These are phyloP conservation scores for Cyberlindnera americana DNA, from an alignment of 805 yeast genomes.

Conservation along the genomic window DNA sequence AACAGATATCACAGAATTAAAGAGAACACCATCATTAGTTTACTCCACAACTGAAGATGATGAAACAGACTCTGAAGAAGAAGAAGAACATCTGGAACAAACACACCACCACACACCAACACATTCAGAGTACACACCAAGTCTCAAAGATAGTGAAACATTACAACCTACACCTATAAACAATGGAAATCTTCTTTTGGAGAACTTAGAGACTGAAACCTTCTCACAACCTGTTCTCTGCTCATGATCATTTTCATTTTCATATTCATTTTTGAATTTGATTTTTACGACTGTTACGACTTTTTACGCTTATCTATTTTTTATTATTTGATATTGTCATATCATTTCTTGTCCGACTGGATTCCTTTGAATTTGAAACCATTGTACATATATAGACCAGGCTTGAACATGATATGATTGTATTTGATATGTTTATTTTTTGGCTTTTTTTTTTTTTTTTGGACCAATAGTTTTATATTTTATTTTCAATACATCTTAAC, in stretches of 20 bases:
- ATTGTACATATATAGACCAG: too few species aligned
- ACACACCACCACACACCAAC: not conserved
- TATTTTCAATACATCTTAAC: too few species aligned
- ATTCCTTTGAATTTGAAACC: too few species aligned
- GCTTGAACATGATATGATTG: too few species aligned
- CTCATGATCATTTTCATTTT: not conserved
- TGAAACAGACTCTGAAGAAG: conserved; percentile 13
- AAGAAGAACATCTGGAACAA: not conserved
- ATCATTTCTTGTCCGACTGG: too few species aligned
- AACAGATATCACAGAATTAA: conserved; percentile 21
- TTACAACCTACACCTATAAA: not conserved
- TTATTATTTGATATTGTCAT: not conserved
- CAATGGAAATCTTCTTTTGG: not conserved
- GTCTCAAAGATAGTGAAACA: not conserved
- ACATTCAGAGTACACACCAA: conserved; percentile 2
- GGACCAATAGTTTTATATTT: too few species aligned
- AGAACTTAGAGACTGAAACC: not conserved
- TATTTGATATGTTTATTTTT: too few species aligned
- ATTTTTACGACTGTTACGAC: conserved; percentile 1
- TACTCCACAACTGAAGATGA: conserved; percentile 18
- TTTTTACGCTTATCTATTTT: not conserved
- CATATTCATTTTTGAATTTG: not conserved
- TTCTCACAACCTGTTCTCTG: not conserved
- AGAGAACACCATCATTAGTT: conserved; percentile 16
- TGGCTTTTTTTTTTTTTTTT: too few species aligned